A percentile compares a stretch with the other conserved stretches of the same genome.
These are phyloP conservation scores for Cladophialophora chaetospira DNA, from an alignment of 2,329 filamentous ascomycete species.

Conservation along the genomic window DNA sequence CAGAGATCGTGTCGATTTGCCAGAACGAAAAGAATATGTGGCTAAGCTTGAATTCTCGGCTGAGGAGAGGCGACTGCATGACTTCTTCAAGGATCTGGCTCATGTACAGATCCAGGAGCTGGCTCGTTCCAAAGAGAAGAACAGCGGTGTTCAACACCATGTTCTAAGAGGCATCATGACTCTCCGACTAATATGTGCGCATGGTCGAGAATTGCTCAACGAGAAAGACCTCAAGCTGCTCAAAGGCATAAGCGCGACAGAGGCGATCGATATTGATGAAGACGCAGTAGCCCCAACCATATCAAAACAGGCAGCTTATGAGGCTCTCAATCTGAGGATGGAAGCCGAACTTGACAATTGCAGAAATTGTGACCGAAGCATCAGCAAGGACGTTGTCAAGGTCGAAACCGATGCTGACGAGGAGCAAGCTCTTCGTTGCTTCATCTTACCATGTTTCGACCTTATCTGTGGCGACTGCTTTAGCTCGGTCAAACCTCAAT, in stretches of 20 bases:
- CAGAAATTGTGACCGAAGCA: constrained; percentile 66
- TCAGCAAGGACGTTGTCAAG: constrained; percentile 56
- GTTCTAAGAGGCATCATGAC: constrained; percentile 90
- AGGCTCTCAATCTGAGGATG: constrained; percentile 80
- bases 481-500: constrained; percentile 58
- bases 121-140: constrained; percentile 68
- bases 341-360: constrained; percentile 79
- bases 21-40: constrained; percentile 70
- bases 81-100: constrained; percentile 80
- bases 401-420: constrained; percentile 58
- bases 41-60: constrained; percentile 73
- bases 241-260: constrained; percentile 78
- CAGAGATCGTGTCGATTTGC: constrained; percentile 87
- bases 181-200: constrained; percentile 85
- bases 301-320: constrained; percentile 73
- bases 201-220: constrained; percentile 86
- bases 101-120: constrained; percentile 78
- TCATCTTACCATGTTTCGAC: constrained; percentile 86
- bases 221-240: constrained; percentile 79
- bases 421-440: constrained; percentile 61
- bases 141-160: constrained; percentile 68
- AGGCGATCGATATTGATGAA: constrained; percentile 86
- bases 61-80: constrained; percentile 76
- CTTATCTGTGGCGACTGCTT: constrained; percentile 78
- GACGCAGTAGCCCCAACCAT: constrained; percentile 62